Percentiles rank a stretch among this genome's conserved stretches.
Evolutionary conservation across 441 rosid species (phyloP).

Genomic region (Populus hybrid): DNA sequence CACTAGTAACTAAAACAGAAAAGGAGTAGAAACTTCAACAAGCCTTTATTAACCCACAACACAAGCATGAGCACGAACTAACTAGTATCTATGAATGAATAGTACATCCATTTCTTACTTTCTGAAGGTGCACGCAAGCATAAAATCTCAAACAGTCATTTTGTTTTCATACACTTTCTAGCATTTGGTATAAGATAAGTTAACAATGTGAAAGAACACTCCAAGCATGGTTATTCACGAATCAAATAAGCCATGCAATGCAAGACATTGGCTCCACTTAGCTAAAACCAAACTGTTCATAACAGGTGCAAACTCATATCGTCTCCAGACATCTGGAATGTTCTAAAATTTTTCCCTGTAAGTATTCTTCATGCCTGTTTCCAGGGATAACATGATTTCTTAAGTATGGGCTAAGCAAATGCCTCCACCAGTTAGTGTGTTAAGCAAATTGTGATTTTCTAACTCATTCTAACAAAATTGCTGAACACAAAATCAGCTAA

Average conservation of each 20-base stretch:
- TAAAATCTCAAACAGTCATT: not conserved
- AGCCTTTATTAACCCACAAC: not conserved
- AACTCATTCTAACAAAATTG: not conserved
- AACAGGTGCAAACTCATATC: not conserved
- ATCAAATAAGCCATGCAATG: not conserved
- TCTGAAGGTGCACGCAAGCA: not conserved
- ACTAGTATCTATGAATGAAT: not conserved
- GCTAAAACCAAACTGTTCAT: not conserved
- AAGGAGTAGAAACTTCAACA: not conserved
- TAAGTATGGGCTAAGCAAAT: not conserved
- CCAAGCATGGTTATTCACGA: not conserved
- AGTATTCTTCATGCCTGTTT: not conserved
- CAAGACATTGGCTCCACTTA: not conserved
- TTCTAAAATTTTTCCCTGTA: not conserved
- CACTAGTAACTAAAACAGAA: not conserved
- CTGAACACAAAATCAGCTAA: not conserved
- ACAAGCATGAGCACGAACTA: not conserved
- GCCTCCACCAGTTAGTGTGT: not conserved
- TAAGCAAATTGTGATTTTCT: not conserved
- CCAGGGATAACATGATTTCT: constrained; percentile 1
- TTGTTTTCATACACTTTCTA: not conserved
- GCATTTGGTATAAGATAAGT: not conserved
- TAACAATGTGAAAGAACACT: not conserved
- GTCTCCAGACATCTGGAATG: not conserved
- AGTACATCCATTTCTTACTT: not conserved